These are phyloP conservation scores for Lenwebbia sp. DNA, from an alignment of 345 rosid species.

Conservation along the genomic window DNA sequence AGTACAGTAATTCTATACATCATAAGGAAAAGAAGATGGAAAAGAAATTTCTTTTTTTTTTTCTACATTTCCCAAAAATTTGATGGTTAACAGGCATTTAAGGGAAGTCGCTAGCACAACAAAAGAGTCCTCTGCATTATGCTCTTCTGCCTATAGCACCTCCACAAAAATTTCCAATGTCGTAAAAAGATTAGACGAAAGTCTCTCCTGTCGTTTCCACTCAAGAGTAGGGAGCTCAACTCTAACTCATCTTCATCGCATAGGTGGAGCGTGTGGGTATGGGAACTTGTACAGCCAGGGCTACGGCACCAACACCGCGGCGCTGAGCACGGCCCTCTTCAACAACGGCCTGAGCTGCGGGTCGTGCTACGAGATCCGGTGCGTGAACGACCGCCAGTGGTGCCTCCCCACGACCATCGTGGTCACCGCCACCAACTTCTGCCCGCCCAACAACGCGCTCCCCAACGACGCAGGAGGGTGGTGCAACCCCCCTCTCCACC, in stretches of 20 bases:
- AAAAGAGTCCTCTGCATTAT: neutral
- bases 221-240: neutral
- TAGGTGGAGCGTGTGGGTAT: constrained; percentile 71
- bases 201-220: neutral
- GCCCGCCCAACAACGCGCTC: constrained; percentile 51
- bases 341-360: constrained; percentile 58
- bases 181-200: neutral
- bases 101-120: neutral
- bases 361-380: constrained; percentile 51
- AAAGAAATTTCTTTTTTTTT: neutral
- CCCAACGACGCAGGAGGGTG: constrained; percentile 52
- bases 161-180: neutral
- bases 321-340: constrained; percentile 51
- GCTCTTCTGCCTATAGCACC: neutral
- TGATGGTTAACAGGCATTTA: neutral
- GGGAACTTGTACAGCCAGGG: constrained; percentile 57
- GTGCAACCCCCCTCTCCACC: constrained; percentile 62
- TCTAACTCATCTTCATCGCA: neutral
- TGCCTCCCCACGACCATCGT: constrained; percentile 40
- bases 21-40: neutral
- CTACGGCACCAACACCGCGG: constrained; percentile 57
- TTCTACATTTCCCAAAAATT: neutral
- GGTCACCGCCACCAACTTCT: constrained; percentile 62
- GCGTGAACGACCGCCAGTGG: constrained; percentile 43
- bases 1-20: neutral